Base-by-base conservation (phyloP, 1,284 basidiomycete species). In the Irpex sp. region DNA sequence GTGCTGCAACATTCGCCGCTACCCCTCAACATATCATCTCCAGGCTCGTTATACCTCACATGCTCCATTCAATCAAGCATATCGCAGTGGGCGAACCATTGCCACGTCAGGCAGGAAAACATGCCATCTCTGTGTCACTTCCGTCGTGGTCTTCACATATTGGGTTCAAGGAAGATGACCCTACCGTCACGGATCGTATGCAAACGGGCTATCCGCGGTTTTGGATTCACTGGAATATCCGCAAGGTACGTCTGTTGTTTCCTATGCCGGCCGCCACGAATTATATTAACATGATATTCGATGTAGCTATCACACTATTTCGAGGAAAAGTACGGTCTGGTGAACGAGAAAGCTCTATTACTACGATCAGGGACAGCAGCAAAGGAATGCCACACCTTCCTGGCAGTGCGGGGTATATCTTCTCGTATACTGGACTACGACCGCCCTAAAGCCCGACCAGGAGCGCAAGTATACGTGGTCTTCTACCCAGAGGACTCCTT, bases 201-300 rank as follows among this genome's bases (percentile, higher is more conserved):
- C 85, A 92, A 62, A 88, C 89, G 3, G 97, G 97, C n/a, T 99
- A 99, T 73, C 97, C 97, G 0, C 82, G 97, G 57, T 99, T 99
- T 79, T 98, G 97, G 75, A 92, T 99, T 61, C 94, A 98, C 75
- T 80, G 87, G 34, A 91, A 84, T 67, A 96, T 98, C 44, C 87
- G 89, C 73, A 93, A 94, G 82, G 96, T 94, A 70, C 44, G 17
- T 17, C 9, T 48, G 9, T 15, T 48, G 9, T 15, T 17, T 26
- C 47, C 9, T 21, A 56, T 34, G 21, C n/a, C 13, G 5, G 15
- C 19, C 15, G 2, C 52, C 9, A 36, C 19, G 5, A 54, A 47
- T 9, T 21, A 7, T 62, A 0, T 54, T 13, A 34, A 60, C n/a
- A 31, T 19, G 17, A 56, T 17, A 37, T 55, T 15, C 57, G 40